Evolutionary conservation across 768 basidiomycete genomes (phyloP).

Genomic region (Termitomyces sp.): DNA sequence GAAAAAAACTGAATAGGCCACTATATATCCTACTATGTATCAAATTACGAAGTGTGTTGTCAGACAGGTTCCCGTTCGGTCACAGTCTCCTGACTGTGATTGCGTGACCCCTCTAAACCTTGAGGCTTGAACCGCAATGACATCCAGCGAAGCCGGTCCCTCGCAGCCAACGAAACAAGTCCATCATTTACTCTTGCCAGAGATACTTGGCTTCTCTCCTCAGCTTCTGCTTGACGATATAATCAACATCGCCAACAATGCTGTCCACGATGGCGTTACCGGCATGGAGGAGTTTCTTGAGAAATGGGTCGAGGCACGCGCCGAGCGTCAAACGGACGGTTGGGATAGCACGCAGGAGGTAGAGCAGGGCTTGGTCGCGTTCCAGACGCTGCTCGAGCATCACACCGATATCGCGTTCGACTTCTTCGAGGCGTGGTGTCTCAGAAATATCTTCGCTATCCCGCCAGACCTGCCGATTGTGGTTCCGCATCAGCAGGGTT

Average conservation of each 20-base stretch:
- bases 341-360: conserved; percentile 66
- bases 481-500: conserved; percentile 67
- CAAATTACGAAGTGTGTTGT: no score
- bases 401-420: conserved; percentile 91
- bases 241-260: conserved; percentile 76
- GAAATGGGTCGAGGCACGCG: conserved; percentile 68
- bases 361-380: conserved; percentile 76
- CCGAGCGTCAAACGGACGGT: conserved; percentile 34
- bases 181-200: conserved; percentile 53
- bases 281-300: conserved; percentile 75
- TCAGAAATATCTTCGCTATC: conserved; percentile 83
- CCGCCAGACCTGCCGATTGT: conserved; percentile 65
- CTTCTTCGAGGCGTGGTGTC: conserved; percentile 85
- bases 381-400: conserved; percentile 83
- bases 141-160: conserved; percentile 1
- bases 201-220: conserved; percentile 81
- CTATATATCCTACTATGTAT: no score
- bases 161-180: conserved; percentile 12
- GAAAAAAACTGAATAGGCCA: no score
- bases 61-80: no score
- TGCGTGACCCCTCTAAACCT: no score
- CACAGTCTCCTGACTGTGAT: no score
- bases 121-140: conserved; percentile 1
- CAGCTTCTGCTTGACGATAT: conserved; percentile 84
- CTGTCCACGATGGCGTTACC: conserved; percentile 72